Evolutionary conservation across 352 stramenopile species (phyloP).

Genomic region (Phytophthora cajani): DNA sequence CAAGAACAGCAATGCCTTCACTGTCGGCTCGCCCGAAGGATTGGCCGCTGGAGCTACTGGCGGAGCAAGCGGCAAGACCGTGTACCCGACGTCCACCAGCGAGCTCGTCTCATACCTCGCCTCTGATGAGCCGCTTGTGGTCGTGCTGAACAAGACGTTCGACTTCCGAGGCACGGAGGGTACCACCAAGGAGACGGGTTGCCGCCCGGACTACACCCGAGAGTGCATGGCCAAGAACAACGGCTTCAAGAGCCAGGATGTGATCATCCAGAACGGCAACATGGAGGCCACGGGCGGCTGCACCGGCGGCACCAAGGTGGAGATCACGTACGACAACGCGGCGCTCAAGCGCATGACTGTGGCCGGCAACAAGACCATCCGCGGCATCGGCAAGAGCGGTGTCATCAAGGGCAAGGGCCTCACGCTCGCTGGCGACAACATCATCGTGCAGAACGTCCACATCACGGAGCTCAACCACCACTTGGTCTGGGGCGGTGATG

Average conservation of each 20-base stretch:
- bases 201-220: slow-evolving; percentile 38
- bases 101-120: slow-evolving; percentile 45
- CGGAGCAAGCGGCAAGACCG: slow-evolving; percentile 32
- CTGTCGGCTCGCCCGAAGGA: slow-evolving; percentile 27
- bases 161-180: slow-evolving; percentile 49
- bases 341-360: no score
- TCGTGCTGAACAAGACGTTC: slow-evolving; percentile 49
- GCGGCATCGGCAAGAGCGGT: no score
- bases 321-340: no score
- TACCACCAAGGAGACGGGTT: slow-evolving; percentile 41
- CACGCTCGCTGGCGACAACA: no score
- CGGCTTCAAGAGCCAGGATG: slow-evolving; percentile 49
- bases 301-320: slow-evolving; percentile 35
- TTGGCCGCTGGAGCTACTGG: slow-evolving; percentile 37
- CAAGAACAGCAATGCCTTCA: slow-evolving; percentile 22
- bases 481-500: no score
- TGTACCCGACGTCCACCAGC: slow-evolving; percentile 37
- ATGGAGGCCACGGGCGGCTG: slow-evolving; percentile 57
- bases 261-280: slow-evolving; percentile 46
- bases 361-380: no score
- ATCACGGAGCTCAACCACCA: no score
- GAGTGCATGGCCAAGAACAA: slow-evolving; percentile 54
- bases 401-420: no score
- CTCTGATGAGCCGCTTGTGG: slow-evolving; percentile 26
- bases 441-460: no score